Evolutionary conservation across 1,139 yeast genomes (phyloP).

Genomic region (Debaryomyces subglobosus): DNA sequence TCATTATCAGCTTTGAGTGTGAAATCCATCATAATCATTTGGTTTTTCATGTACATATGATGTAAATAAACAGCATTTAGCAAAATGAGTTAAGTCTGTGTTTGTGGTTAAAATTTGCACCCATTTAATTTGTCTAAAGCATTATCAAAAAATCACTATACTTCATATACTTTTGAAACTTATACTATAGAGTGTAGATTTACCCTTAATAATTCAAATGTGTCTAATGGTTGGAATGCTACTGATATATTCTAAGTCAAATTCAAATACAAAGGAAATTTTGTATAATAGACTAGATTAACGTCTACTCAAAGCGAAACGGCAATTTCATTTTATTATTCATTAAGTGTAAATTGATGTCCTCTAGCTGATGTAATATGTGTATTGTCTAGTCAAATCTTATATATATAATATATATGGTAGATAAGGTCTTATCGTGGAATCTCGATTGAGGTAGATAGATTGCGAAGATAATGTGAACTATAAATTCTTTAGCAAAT

Average conservation of each 20-base stretch:
- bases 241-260: neutral
- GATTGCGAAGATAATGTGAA: conserved; percentile 2
- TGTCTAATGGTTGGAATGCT: neutral
- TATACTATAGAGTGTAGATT: neutral
- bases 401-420: neutral
- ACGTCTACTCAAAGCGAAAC: too few species aligned
- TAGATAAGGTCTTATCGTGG: neutral
- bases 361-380: too few species aligned
- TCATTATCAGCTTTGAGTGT: neutral
- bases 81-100: neutral
- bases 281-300: too few species aligned
- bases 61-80: neutral
- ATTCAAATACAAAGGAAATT: too few species aligned
- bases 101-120: neutral
- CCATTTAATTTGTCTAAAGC: neutral
- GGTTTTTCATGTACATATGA: neutral
- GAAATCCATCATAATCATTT: neutral
- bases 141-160: neutral
- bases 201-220: neutral
- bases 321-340: too few species aligned
- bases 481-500: neutral
- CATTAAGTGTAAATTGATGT: too few species aligned
- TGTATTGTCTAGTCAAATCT: too few species aligned
- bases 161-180: neutral
- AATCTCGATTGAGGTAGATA: neutral